Evolutionary conservation across 2,329 filamentous ascomycete species (phyloP).

Genomic region (Endoconidiophora laricicola): DNA sequence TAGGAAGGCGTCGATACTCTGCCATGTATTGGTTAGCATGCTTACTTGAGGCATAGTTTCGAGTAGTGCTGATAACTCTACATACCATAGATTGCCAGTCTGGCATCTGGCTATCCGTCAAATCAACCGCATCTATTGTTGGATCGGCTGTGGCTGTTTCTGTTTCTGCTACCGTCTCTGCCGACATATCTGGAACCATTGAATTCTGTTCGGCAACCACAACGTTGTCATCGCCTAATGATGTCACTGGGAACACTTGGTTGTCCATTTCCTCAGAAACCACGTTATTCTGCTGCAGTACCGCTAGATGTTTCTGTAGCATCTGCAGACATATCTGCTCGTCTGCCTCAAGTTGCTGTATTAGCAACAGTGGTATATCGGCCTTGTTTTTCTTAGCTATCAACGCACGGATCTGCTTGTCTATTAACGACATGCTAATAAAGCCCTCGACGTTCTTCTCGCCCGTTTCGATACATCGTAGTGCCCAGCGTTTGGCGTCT

Average conservation of each 20-base stretch:
- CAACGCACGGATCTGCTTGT: slow-evolving; percentile 27
- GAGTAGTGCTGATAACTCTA: neutral
- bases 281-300: neutral
- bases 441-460: slow-evolving; percentile 40
- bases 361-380: slow-evolving; percentile 20
- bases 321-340: slow-evolving; percentile 20
- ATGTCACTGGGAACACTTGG: too few relatives aligned
- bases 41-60: too few relatives aligned
- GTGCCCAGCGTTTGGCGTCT: slow-evolving; percentile 24
- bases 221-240: too few relatives aligned
- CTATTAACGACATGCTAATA: slow-evolving; percentile 25
- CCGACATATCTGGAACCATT: too few relatives aligned
- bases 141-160: neutral
- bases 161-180: too few relatives aligned
- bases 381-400: slow-evolving; percentile 21
- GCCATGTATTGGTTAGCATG: neutral
- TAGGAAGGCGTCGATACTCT: slow-evolving; percentile 5
- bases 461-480: slow-evolving; percentile 27
- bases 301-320: slow-evolving; percentile 18
- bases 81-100: slow-evolving; percentile 10
- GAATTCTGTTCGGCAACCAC: too few relatives aligned
- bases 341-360: slow-evolving; percentile 24
- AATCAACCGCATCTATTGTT: neutral
- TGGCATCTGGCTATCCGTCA: slow-evolving; percentile 5
- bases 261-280: too few relatives aligned